Conservation (phyloP, 306 rosid species). For the Vicia sativa region DNA sequence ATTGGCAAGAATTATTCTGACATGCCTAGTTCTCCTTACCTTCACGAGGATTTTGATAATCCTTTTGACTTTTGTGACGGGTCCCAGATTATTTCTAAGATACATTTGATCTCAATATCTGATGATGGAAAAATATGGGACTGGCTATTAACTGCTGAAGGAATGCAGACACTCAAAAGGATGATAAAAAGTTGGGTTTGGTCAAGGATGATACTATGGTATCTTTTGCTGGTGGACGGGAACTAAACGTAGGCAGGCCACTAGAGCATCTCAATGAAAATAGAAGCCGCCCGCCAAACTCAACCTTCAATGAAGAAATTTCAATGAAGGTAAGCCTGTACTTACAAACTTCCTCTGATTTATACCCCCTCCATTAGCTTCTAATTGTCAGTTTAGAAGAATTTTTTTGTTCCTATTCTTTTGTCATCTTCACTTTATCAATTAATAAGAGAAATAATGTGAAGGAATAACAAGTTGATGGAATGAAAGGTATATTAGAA, state of each 20-base stretch:
- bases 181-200: slow-evolving; percentile 47
- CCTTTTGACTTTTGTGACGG: slow-evolving; percentile 84
- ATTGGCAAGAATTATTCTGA: slow-evolving; percentile 67
- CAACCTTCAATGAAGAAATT: slow-evolving; percentile 52
- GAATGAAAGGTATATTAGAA: slow-evolving; percentile 4
- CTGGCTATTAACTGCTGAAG: slow-evolving; percentile 91
- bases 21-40: slow-evolving; percentile 66
- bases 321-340: slow-evolving; percentile 62
- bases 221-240: slow-evolving; percentile 52
- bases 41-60: slow-evolving; percentile 69
- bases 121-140: slow-evolving; percentile 97
- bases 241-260: slow-evolving; percentile 49
- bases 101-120: slow-evolving; percentile 81
- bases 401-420: background rate
- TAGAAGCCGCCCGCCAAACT: slow-evolving; percentile 44
- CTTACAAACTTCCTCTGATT: slow-evolving; percentile 36
- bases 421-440: background rate
- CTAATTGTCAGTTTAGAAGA: slow-evolving; percentile 13
- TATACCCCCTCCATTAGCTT: slow-evolving; percentile 1
- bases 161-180: slow-evolving; percentile 53
- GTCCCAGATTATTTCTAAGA: slow-evolving; percentile 60
- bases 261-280: slow-evolving; percentile 42
- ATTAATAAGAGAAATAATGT: slow-evolving; percentile 1
- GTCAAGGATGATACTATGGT: slow-evolving; percentile 38
- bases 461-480: background rate